Conservation (phyloP, 768 basidiomycete species). For the Serendipita sp. region DNA sequence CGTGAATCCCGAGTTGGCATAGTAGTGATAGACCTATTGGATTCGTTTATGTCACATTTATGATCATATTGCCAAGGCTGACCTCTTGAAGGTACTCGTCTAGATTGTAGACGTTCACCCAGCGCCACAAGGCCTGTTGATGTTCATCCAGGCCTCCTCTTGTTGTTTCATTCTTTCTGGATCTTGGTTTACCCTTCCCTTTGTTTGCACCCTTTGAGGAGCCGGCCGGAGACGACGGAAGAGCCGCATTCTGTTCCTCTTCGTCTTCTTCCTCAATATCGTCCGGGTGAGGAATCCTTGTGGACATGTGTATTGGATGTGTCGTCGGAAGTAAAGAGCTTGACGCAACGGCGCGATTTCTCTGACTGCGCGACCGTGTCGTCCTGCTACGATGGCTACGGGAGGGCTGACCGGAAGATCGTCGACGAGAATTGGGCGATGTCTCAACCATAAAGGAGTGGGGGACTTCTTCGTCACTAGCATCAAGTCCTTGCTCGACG, state of each 20-base stretch:
- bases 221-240: conserved; percentile 1
- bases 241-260: conserved; percentile 1
- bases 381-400: neutral
- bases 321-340: conserved; percentile 24
- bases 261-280: conserved; percentile 34
- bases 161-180: conserved; percentile 23
- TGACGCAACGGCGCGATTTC: conserved; percentile 21
- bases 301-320: conserved; percentile 29
- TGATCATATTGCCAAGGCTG: conserved; percentile 7
- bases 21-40: conserved; percentile 59
- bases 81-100: conserved; percentile 92
- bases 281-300: conserved; percentile 45
- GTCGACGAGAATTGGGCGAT: conserved; percentile 19
- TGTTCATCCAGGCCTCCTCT: conserved; percentile 66
- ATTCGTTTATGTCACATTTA: neutral
- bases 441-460: conserved; percentile 79
- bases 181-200: neutral
- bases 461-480: conserved; percentile 72
- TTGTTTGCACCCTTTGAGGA: conserved; percentile 6
- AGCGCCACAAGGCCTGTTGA: conserved; percentile 92
- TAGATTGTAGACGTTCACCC: conserved; percentile 97
- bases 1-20: conserved; percentile 91
- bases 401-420: neutral
- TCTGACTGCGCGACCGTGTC: conserved; percentile 14
- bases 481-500: conserved; percentile 16